A percentile compares a stretch with the other conserved stretches of the same genome.
Conservation (phyloP, 441 rosid species). For the Capsella rubella region DNA sequence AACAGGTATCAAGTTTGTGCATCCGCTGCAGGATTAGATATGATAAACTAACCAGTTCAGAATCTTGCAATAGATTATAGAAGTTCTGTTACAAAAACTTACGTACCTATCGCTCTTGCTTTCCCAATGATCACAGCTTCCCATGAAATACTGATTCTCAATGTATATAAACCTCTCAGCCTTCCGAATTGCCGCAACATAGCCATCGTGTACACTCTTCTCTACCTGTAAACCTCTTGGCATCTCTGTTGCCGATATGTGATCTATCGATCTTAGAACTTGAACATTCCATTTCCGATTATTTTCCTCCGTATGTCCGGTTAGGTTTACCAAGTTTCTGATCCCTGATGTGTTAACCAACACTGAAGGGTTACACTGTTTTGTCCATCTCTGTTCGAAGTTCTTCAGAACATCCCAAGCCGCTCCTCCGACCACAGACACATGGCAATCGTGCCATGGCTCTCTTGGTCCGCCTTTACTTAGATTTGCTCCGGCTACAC, state of each 20-base stretch:
- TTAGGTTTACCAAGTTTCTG: constrained; percentile 50
- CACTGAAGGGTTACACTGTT: constrained; percentile 69
- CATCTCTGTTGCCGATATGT: constrained; percentile 61
- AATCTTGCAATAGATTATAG: neutral
- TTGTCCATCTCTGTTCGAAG: constrained; percentile 88
- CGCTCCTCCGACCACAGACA: constrained; percentile 69
- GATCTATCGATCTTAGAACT: constrained; percentile 80
- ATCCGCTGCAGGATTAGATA: constrained; percentile 49
- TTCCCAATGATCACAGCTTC: constrained; percentile 85
- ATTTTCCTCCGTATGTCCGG: constrained; percentile 42
- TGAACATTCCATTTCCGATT: constrained; percentile 75
- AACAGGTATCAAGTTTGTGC: constrained; percentile 81
- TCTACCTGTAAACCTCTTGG: constrained; percentile 58
- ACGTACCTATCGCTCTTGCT: constrained; percentile 51
- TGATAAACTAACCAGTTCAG: neutral
- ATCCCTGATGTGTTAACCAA: constrained; percentile 53
- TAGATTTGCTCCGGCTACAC: constrained; percentile 65
- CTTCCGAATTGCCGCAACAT: constrained; percentile 73
- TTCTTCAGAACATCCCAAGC: constrained; percentile 76
- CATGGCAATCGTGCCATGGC: constrained; percentile 94
- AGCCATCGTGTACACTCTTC: constrained; percentile 82
- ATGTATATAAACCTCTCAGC: constrained; percentile 85
- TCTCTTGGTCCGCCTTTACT: constrained; percentile 91
- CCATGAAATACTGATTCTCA: constrained; percentile 90
- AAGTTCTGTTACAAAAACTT: neutral